Percentiles rank a stretch among this genome's conserved stretches.
phyloP scores from a whole-genome alignment of 306 rosid species.

The Sindora glabra region DNA sequence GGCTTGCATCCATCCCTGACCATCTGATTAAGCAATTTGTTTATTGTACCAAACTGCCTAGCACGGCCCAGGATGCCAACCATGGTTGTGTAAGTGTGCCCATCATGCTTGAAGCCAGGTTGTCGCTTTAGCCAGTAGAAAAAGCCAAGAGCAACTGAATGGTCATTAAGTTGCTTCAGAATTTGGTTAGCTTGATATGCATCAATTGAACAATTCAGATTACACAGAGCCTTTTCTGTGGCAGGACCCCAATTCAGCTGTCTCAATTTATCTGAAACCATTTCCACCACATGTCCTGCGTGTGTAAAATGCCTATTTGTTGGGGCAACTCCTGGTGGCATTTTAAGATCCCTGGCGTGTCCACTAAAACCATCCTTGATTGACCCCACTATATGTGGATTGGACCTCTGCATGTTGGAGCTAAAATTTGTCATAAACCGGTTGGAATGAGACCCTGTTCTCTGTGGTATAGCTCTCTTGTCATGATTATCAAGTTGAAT shows the following conservation, averaged over 20 bases:
- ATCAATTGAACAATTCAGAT: conserved; percentile 54
- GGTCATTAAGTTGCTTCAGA: conserved; percentile 71
- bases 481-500: conserved; percentile 30
- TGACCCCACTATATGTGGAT: conserved; percentile 22
- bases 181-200: conserved; percentile 88
- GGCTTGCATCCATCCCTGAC: conserved; percentile 78
- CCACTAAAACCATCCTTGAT: conserved; percentile 37
- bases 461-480: conserved; percentile 35
- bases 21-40: conserved; percentile 73
- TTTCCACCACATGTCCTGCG: conserved; percentile 40
- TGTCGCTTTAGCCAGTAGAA: conserved; percentile 74
- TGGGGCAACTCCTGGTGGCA: conserved; percentile 33
- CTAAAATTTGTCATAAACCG: conserved; percentile 35
- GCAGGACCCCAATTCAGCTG: conserved; percentile 69
- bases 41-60: conserved; percentile 70
- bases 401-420: conserved; percentile 29
- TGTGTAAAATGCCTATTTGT: conserved; percentile 27
- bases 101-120: conserved; percentile 75
- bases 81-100: conserved; percentile 89
- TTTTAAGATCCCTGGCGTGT: conserved; percentile 37
- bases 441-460: conserved; percentile 39
- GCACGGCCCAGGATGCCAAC: conserved; percentile 93
- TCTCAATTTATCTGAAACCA: conserved; percentile 48
- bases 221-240: conserved; percentile 59
- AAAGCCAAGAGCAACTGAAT: conserved; percentile 68